These are phyloP conservation scores for Brassica rapa DNA, from an alignment of 345 rosid genomes.

Conservation along the genomic window DNA sequence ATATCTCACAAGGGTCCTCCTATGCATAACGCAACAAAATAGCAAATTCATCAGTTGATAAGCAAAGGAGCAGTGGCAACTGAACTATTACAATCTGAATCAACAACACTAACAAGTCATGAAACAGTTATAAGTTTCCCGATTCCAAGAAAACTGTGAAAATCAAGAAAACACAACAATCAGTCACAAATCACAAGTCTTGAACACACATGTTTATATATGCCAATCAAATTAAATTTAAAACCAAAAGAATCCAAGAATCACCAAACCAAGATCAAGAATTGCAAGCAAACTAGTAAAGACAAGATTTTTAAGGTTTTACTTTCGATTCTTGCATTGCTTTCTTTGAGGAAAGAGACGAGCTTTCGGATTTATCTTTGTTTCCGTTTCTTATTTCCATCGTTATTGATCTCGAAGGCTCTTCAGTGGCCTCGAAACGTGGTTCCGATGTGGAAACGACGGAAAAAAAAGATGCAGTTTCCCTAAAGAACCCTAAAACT, in stretches of 20 bases:
- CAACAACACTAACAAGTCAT: background rate
- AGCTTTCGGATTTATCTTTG: background rate
- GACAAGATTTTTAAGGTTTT: slow-evolving; percentile 2
- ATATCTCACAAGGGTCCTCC: slow-evolving; percentile 30
- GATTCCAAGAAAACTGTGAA: background rate
- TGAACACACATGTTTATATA: background rate
- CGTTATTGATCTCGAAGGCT: too few species aligned
- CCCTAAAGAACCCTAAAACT: slow-evolving; percentile 19
- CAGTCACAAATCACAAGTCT: background rate
- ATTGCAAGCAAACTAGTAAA: background rate
- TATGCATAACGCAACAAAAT: background rate
- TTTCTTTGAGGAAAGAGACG: background rate
- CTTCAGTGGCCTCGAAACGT: background rate
- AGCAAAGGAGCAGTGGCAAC: background rate
- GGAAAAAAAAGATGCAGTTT: background rate
- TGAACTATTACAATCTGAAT: too few species aligned
- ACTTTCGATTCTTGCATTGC: slow-evolving; percentile 13
- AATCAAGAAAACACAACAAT: background rate
- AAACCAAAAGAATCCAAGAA: background rate
- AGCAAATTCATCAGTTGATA: background rate
- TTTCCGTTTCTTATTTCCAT: slow-evolving; percentile 11
- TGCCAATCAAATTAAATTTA: background rate
- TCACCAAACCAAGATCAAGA: background rate
- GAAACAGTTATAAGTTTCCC: background rate
- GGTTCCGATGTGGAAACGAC: background rate